Conservation (phyloP, 1,284 basidiomycete genomes). For the Cutaneotrichosporon spelunceum region DNA sequence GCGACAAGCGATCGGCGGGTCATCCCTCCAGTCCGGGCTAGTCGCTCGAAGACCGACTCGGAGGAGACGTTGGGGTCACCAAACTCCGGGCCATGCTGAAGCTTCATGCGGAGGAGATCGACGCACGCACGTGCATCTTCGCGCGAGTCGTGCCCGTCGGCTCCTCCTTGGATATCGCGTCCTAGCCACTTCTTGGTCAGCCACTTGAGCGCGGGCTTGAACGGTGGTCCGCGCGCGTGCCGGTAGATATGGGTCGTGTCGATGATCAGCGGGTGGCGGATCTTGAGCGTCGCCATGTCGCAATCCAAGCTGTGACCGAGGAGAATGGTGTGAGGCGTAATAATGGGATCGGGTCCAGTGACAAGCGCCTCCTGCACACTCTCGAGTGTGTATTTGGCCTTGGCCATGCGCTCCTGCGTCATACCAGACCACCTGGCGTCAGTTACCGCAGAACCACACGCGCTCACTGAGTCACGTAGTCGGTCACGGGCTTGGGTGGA, state of each 20-base stretch:
- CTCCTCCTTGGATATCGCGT: constrained; percentile 71
- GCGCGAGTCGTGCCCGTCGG: constrained; percentile 82
- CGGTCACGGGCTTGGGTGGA: constrained; percentile 71
- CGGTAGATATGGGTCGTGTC: constrained; percentile 85
- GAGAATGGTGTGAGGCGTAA: constrained; percentile 70
- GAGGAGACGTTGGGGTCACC: constrained; percentile 74
- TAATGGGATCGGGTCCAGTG: constrained; percentile 53
- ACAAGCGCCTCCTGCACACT: constrained; percentile 71
- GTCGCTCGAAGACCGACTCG: constrained; percentile 80
- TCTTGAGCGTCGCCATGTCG: constrained; percentile 76
- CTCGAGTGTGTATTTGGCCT: constrained; percentile 68
- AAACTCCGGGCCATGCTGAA: constrained; percentile 71
- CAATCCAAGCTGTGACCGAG: constrained; percentile 93
- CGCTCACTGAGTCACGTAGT: constrained; percentile 80
- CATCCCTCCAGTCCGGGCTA: constrained; percentile 56
- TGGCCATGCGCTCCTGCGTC: constrained; percentile 65
- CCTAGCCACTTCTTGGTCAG: constrained; percentile 84
- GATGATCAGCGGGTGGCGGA: constrained; percentile 77
- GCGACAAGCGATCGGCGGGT: constrained; percentile 65
- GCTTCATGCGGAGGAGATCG: constrained; percentile 74
- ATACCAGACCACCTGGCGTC: constrained; percentile 78
- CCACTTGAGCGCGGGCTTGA: constrained; percentile 89
- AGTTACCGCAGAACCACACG: constrained; percentile 3
- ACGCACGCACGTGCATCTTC: constrained; percentile 85
- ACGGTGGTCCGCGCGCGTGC: constrained; percentile 81